Evolutionary conservation across 768 basidiomycete species (phyloP).

Genomic region (Pisolithus orientalis): DNA sequence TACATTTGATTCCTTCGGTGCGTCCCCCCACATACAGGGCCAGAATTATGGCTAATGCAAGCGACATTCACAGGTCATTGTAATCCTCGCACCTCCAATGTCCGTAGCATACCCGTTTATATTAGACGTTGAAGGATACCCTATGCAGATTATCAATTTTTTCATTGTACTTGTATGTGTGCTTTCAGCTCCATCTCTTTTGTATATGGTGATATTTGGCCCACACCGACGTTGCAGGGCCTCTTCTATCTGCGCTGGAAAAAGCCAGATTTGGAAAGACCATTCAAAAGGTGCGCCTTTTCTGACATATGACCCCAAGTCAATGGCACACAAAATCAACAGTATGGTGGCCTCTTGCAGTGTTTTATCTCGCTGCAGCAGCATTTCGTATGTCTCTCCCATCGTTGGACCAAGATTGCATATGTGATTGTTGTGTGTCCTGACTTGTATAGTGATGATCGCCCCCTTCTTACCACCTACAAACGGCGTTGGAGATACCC

Average conservation of each 20-base stretch:
- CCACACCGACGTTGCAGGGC: constrained; percentile 26
- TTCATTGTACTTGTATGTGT: constrained; percentile 47
- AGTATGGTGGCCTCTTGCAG: constrained; percentile 52
- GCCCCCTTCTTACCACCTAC: constrained; percentile 51
- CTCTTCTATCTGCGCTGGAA: constrained; percentile 52
- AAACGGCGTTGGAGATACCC: constrained; percentile 51
- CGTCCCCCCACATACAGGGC: constrained; percentile 2
- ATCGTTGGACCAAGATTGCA: fast-evolving
- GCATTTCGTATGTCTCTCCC: constrained; percentile 38
- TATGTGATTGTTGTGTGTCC: neutral
- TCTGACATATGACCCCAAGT: neutral
- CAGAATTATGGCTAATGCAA: constrained; percentile 36
- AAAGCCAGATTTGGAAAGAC: constrained; percentile 39
- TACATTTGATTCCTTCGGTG: constrained; percentile 50
- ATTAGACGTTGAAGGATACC: constrained; percentile 46
- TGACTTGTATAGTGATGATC: constrained; percentile 36
- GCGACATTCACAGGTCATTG: constrained; percentile 32
- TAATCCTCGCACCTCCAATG: constrained; percentile 50
- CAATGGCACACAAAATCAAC: neutral
- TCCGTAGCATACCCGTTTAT: constrained; percentile 55
- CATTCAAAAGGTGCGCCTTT: constrained; percentile 45
- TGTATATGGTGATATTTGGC: no score
- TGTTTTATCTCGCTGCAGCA: constrained; percentile 48
- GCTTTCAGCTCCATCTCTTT: neutral
- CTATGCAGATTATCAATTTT: constrained; percentile 48